These are phyloP conservation scores for Flaveria floridana DNA, from an alignment of 140 eudicot genomes.

Conservation along the genomic window DNA sequence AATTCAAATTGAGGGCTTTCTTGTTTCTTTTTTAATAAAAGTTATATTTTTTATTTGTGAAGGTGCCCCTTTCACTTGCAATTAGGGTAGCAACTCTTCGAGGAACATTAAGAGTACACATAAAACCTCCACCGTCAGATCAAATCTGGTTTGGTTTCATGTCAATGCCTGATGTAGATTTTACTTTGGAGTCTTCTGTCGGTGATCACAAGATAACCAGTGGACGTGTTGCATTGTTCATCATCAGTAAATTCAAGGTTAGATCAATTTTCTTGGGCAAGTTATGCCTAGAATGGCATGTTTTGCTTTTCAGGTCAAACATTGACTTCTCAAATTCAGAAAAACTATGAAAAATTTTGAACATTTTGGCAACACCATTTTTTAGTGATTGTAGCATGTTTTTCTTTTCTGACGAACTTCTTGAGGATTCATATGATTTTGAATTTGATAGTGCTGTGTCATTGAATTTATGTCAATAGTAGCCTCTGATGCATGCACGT, in stretches of 20 bases:
- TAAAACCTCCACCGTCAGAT: constrained; percentile 95
- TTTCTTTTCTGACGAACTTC: too few relatives aligned
- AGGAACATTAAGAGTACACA: constrained; percentile 70
- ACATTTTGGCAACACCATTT: neutral
- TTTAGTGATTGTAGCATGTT: neutral
- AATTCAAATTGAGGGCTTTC: neutral
- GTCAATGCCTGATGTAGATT: constrained; percentile 75
- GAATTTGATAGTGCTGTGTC: neutral
- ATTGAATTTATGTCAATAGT: neutral
- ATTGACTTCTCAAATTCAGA: constrained; percentile 13
- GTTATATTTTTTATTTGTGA: constrained; percentile 25
- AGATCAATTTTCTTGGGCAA: constrained; percentile 14
- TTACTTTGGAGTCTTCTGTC: constrained; percentile 70
- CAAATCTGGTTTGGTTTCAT: constrained; percentile 88
- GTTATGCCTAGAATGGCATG: neutral
- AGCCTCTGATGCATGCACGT: neutral
- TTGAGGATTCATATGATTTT: neutral
- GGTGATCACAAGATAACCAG: constrained; percentile 83
- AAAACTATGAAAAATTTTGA: neutral
- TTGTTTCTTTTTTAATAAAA: neutral
- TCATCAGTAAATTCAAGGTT: constrained; percentile 78
- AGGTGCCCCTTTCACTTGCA: constrained; percentile 81
- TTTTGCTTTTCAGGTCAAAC: constrained; percentile 13
- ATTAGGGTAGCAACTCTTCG: constrained; percentile 69
- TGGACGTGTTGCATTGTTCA: constrained; percentile 66